Evolutionary conservation across 2,329 filamentous ascomycete species (phyloP).

Genomic region (Neonectria magnoliae): DNA sequence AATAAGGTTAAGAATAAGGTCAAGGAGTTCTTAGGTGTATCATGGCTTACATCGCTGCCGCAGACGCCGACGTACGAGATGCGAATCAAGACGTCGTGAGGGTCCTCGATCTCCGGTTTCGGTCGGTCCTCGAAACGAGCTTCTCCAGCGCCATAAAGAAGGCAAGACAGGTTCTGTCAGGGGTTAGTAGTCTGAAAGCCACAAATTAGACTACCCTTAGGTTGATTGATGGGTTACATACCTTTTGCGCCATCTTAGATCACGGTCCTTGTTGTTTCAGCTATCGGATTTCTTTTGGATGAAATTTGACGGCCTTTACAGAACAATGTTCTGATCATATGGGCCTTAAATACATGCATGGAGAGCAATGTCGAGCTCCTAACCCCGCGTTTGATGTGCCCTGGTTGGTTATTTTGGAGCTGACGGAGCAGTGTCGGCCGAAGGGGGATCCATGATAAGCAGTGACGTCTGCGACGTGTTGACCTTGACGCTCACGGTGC

Average conservation of each 20-base stretch:
- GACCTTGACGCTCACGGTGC: too few relatives aligned
- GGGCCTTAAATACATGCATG: background rate
- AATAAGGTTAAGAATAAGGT: background rate
- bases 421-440: background rate
- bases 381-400: background rate
- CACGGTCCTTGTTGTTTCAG: background rate
- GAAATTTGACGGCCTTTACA: too few relatives aligned
- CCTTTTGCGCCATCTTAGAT: background rate
- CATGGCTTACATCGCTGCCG: constrained; percentile 38
- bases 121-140: constrained; percentile 34
- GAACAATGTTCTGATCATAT: too few relatives aligned
- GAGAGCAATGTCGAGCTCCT: background rate
- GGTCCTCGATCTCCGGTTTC: constrained; percentile 37
- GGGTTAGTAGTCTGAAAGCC: background rate
- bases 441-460: background rate
- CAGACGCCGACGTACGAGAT: constrained; percentile 42
- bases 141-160: constrained; percentile 36
- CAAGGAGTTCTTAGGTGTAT: background rate
- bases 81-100: constrained; percentile 36
- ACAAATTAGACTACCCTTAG: background rate
- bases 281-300: background rate
- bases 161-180: constrained; percentile 31
- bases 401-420: background rate
- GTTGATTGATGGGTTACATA: background rate
- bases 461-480: background rate